Evolutionary conservation across 2,329 filamentous ascomycete genomes (phyloP).

Genomic region (Podosphaera xanthii): DNA sequence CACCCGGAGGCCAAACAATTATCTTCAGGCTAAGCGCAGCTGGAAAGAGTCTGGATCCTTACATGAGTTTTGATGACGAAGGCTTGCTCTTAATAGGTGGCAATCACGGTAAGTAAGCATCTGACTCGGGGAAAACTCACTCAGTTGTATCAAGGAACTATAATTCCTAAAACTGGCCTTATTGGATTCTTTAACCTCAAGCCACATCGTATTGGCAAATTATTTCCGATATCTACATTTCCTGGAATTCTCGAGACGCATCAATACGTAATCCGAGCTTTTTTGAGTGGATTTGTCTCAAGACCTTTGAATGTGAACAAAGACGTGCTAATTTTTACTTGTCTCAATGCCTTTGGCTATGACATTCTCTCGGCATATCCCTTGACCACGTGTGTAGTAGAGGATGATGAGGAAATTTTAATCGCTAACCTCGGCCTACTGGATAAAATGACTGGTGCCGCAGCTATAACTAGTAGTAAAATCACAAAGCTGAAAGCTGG

Average conservation of each 20-base stretch:
- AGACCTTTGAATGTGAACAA: slow-evolving; percentile 23
- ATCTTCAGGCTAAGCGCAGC: slow-evolving; percentile 58
- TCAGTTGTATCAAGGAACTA: slow-evolving; percentile 10
- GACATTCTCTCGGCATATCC: slow-evolving; percentile 64
- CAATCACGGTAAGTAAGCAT: slow-evolving; percentile 38
- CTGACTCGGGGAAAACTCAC: slow-evolving; percentile 14
- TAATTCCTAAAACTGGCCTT: slow-evolving; percentile 50
- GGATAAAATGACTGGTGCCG: slow-evolving; percentile 75
- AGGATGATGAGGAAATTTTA: slow-evolving; percentile 19
- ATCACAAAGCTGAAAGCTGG: slow-evolving; percentile 35
- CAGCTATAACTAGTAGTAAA: slow-evolving; percentile 44
- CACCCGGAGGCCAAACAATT: slow-evolving; percentile 47
- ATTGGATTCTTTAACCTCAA: slow-evolving; percentile 71
- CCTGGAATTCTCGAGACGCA: slow-evolving; percentile 37
- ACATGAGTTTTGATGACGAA: slow-evolving; percentile 52
- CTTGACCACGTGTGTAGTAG: slow-evolving; percentile 29
- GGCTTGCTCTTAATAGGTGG: slow-evolving; percentile 54
- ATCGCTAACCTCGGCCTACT: slow-evolving; percentile 57
- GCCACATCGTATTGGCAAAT: slow-evolving; percentile 34
- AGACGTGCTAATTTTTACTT: slow-evolving; percentile 33
- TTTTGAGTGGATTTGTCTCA: slow-evolving; percentile 41
- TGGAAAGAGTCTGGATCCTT: slow-evolving; percentile 50
- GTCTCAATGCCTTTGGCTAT: slow-evolving; percentile 43
- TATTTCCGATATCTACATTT: slow-evolving; percentile 50
- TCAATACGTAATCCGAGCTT: slow-evolving; percentile 51